Evolutionary conservation across 768 basidiomycete species (phyloP).

Genomic region (Boletus tylopilopsis): DNA sequence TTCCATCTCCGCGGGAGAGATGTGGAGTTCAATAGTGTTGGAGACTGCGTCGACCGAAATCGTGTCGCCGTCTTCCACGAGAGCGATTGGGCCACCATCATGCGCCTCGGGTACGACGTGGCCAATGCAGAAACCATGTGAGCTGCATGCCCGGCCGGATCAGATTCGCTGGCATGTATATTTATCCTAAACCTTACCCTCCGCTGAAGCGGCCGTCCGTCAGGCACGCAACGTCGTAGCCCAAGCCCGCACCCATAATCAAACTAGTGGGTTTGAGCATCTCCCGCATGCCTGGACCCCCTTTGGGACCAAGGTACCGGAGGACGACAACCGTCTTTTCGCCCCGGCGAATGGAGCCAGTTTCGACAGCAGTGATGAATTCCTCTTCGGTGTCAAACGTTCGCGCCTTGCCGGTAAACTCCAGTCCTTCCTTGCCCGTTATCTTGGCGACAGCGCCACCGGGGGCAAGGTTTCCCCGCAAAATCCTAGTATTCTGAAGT

Average conservation of each 20-base stretch:
- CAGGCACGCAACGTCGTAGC: constrained; percentile 91
- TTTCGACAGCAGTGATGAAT: constrained; percentile 85
- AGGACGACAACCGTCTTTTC: constrained; percentile 97
- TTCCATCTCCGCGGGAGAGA: constrained; percentile 77
- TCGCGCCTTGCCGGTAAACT: constrained; percentile 88
- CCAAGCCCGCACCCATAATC: constrained; percentile 98
- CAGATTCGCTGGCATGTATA: constrained; percentile 8
- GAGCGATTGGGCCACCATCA: constrained; percentile 88
- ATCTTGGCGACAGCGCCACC: constrained; percentile 97
- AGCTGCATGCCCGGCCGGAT: constrained; percentile 44
- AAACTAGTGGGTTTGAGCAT: constrained; percentile 98
- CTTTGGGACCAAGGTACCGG: constrained; percentile 94
- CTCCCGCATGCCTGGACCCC: constrained; percentile 99
- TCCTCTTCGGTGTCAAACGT: constrained; percentile 89
- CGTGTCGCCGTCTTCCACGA: constrained; percentile 83
- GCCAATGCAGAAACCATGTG: constrained; percentile 95
- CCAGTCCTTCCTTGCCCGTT: constrained; percentile 91
- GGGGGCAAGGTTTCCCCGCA: constrained; percentile 89
- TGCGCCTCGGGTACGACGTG: constrained; percentile 97
- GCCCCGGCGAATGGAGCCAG: constrained; percentile 83
- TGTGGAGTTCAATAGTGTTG: constrained; percentile 76
- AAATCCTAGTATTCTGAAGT: constrained; percentile 51
- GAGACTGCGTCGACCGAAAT: constrained; percentile 87
- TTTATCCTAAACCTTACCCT: constrained; percentile 58
- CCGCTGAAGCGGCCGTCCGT: constrained; percentile 98